phyloP scores from a whole-genome alignment of 768 basidiomycete species.

The Phanerochaete sordida region DNA sequence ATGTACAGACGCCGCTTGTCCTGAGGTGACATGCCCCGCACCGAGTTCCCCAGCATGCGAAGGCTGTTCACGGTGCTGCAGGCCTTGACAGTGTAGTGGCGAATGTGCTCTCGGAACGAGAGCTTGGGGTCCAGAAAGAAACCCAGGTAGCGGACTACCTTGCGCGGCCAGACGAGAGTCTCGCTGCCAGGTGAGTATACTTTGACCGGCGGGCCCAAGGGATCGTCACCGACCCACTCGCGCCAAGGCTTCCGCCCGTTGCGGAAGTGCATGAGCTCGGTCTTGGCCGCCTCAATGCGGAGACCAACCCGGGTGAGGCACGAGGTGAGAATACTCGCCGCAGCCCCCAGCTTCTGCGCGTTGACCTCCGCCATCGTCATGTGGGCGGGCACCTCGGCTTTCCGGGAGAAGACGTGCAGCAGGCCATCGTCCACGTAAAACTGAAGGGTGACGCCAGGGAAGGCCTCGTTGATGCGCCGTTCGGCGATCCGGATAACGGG shows the following conservation, averaged over 20 bases:
- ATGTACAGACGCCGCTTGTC: constrained; percentile 17
- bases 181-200: not conserved
- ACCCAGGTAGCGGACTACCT: constrained; percentile 12
- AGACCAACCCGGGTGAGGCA: constrained; percentile 10
- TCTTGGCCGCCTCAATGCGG: constrained; percentile 10
- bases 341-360: not conserved
- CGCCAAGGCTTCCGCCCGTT: not conserved
- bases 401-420: not conserved
- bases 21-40: constrained; percentile 11
- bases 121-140: constrained; percentile 16
- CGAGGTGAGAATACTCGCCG: not conserved
- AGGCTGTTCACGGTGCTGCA: constrained; percentile 8
- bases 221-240: not conserved
- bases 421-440: constrained; percentile 18
- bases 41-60: constrained; percentile 17
- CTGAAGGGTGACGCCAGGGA: not conserved
- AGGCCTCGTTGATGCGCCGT: not conserved
- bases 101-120: constrained; percentile 9
- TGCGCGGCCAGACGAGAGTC: not conserved
- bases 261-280: constrained; percentile 16
- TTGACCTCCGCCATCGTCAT: not conserved
- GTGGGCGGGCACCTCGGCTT: not conserved
- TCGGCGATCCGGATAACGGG: constrained; percentile 2
- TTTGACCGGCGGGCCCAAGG: not conserved
- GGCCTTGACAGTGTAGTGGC: constrained; percentile 12